Evolutionary conservation across 202 grass and related monocot genomes (phyloP), one percentile per base, ranked within the genome.

Genomic region (Cymbopogon flexuosus): DNA sequence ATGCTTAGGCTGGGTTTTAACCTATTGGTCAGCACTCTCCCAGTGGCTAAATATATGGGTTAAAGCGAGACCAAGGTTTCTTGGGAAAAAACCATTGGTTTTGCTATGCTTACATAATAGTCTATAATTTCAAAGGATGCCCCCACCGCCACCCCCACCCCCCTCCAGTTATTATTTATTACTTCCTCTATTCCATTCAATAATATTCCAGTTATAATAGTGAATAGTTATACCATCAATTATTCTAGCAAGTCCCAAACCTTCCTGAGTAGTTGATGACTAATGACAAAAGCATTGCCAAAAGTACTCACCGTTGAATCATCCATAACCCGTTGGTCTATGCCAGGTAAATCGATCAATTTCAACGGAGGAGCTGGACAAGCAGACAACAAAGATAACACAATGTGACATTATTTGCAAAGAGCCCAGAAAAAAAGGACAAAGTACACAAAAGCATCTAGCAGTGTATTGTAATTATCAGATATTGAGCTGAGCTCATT

Each of bases 291-390:
- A 66, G 33, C 8, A 59, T 8, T 23, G 19, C 30, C 64, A 76
- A 46, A 54, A 60, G 49, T 87, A 87, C 83, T 89, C 86, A 93
- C 93, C 16, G 77, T 86, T 81, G 93, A 86, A 84, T 97, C 93
- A 67, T 97, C 93, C 10, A 97, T 80, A 46, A 88, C 90, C 46
- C 93, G 84, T 83, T 97, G 93, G 80, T 97, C 90, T 80, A 97
- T 88, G 42, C 93, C 93, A 56, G 93, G 93, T 83, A 97, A 89
- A 83, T 97, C 93, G 72, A 93, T 87, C 84, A 97, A 89, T 72
- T 97, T 97, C 56, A 97, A 49, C 34, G 93, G 88, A 79, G 93
- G 93, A 83, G 93, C 93, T 97, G 93, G 77, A 75, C 62, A 83
- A 77, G 81, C n/a, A 75, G 41, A 74, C 75, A 70, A 65, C 43